Conservation (phyloP, 1,284 basidiomycete species). For the Cutaneotrichosporon sp. region DNA sequence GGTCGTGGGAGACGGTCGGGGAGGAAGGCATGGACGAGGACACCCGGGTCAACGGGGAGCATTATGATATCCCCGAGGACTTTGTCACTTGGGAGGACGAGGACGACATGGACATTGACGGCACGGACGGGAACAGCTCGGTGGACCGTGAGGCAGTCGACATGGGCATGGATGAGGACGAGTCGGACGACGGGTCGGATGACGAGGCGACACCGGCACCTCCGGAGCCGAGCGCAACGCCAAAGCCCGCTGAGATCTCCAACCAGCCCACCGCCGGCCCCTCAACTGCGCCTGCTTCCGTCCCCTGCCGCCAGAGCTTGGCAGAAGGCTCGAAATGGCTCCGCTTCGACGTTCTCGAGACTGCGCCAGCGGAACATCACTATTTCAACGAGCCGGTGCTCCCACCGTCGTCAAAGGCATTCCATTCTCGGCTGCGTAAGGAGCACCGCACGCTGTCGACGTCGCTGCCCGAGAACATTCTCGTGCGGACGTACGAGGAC, state of each 20-base stretch:
- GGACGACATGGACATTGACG: slow-evolving; percentile 21
- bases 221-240: neutral
- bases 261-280: slow-evolving; percentile 16
- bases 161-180: slow-evolving; percentile 2
- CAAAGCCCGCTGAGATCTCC: neutral
- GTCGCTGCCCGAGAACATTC: slow-evolving; percentile 64
- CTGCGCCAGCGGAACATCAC: slow-evolving; percentile 75
- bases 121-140: slow-evolving; percentile 27
- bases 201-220: slow-evolving; percentile 1
- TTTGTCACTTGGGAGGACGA: slow-evolving; percentile 5
- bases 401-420: slow-evolving; percentile 67
- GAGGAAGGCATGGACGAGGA: slow-evolving; percentile 14
- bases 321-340: slow-evolving; percentile 59
- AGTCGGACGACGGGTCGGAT: neutral
- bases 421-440: slow-evolving; percentile 70
- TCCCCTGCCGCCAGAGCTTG: slow-evolving; percentile 8
- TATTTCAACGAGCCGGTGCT: slow-evolving; percentile 60
- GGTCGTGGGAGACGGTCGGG: slow-evolving; percentile 36
- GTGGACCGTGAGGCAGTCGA: slow-evolving; percentile 25
- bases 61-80: neutral
- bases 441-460: slow-evolving; percentile 77
- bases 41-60: neutral
- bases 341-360: slow-evolving; percentile 71
- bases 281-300: neutral
- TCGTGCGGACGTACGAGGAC: slow-evolving; percentile 63